Evolutionary conservation across 73 alveolate species (phyloP), one percentile per base, ranked within the genome.

Genomic region (Paramecium caudatum): DNA sequence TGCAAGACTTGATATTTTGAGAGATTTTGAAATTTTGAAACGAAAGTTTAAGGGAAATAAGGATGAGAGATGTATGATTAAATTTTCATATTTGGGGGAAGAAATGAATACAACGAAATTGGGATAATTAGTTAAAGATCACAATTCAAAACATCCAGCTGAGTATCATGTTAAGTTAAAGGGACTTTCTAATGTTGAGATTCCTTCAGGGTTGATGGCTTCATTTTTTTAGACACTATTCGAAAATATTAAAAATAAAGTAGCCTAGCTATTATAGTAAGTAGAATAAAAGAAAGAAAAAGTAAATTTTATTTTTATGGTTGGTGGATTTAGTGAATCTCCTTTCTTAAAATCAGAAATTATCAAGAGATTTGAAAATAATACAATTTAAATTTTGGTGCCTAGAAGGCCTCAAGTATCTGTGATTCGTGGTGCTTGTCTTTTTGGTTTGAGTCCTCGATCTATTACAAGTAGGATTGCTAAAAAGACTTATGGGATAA

Each of bases 361-460:
- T 23, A 98, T 97, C 74, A 97, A 97, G 90, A 83, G 82, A 47
- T 98, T 98, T 82, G 99, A 97, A 93, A 95, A 82, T 74, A 97
- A 95, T 32, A 94, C 94, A 48, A 93, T 97, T 91, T 91, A 97
- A 16, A 97, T 98, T 27, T 92, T 98, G 37, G 99, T 97, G 4
- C 99, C 99, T 5, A 94, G 99, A 91, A 83, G 99, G 10, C 99
- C 99, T 17, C 95, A 97, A 85, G 99, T 98, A 15, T 94, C 99
- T 47, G 99, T 98, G 6, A 97, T 98, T 46, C 90, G 99, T 92
- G 99, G 99, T 4, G 99, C 99, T 5, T 97, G 99, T 80, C 93
- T 98, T 97, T 98, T 96, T 92, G 99, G 99, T n/a, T 91, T 98
- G 30, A 96, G 96, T 69, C 99, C 99, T 36, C 90, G 99, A 87